phyloP scores from a whole-genome alignment of 129 eudicot genomes.

The Centrapalus pauciflorus region DNA sequence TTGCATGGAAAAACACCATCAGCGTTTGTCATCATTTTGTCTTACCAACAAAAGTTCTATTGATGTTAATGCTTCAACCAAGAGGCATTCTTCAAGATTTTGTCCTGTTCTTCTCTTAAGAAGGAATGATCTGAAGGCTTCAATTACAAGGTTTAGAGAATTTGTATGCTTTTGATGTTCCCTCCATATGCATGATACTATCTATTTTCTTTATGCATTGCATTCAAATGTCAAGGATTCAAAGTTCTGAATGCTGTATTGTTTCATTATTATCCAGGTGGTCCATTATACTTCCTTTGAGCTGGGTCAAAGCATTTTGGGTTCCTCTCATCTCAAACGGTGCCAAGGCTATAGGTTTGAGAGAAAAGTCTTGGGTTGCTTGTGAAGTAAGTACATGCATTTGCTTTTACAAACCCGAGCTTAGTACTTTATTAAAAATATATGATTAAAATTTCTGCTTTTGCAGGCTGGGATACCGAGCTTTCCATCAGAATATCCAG shows the following conservation, averaged over 20 bases:
- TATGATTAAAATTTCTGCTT: not conserved
- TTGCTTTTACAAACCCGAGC: not conserved
- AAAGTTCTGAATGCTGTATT: constrained; percentile 3
- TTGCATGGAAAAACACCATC: constrained; percentile 57
- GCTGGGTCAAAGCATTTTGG: constrained; percentile 96
- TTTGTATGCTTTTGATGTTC: not conserved
- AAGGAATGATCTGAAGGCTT: constrained; percentile 31
- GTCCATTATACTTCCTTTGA: constrained; percentile 74
- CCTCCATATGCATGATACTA: not conserved
- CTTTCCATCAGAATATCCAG: constrained; percentile 88
- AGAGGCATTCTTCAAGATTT: constrained; percentile 36
- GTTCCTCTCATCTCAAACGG: constrained; percentile 62
- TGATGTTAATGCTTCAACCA: constrained; percentile 19
- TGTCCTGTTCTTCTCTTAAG: constrained; percentile 76
- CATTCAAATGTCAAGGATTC: not conserved
- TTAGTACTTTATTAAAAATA: not conserved
- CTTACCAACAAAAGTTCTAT: constrained; percentile 32
- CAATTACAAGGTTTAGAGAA: constrained; percentile 47
- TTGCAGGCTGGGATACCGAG: constrained; percentile 69
- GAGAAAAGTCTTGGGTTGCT: constrained; percentile 92
- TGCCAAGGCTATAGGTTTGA: constrained; percentile 77
- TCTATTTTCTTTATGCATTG: not conserved
- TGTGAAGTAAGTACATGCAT: constrained; percentile 55
- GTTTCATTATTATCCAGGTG: constrained; percentile 42
- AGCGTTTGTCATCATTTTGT: constrained; percentile 46